phyloP scores from a whole-genome alignment of 805 yeast species.

The Metschnikowia gelsemii region DNA sequence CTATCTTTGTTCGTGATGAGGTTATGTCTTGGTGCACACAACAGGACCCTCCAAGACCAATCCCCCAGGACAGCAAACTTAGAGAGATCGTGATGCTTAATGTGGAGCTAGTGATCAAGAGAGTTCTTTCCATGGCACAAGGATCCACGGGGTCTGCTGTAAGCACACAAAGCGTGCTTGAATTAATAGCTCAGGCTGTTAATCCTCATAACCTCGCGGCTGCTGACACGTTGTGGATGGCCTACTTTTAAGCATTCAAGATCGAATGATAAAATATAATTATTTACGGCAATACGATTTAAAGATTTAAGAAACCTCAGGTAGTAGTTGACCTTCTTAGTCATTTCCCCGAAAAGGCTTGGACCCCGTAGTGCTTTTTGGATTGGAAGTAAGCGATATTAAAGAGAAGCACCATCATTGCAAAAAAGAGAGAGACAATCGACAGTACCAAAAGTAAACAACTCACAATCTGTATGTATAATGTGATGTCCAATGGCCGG shows the following conservation, averaged over 20 bases:
- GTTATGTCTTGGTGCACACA: slow-evolving; percentile 92
- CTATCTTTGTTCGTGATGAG: slow-evolving; percentile 95
- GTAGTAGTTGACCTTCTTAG: neutral
- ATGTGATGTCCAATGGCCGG: slow-evolving; percentile 29
- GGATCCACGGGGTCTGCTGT: slow-evolving; percentile 63
- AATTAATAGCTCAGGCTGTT: slow-evolving; percentile 89
- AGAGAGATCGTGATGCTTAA: slow-evolving; percentile 85
- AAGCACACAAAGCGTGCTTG: slow-evolving; percentile 86
- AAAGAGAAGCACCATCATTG: slow-evolving; percentile 12
- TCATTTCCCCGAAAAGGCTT: neutral
- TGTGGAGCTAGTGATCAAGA: slow-evolving; percentile 78
- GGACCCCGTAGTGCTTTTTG: neutral
- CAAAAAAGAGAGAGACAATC: slow-evolving; percentile 19
- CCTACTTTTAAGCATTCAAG: slow-evolving; percentile 58
- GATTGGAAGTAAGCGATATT: slow-evolving; percentile 8
- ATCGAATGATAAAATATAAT: neutral
- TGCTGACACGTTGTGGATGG: slow-evolving; percentile 93
- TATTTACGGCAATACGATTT: neutral
- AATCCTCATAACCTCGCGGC: slow-evolving; percentile 91
- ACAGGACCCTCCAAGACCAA: slow-evolving; percentile 66
- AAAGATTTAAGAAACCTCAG: neutral
- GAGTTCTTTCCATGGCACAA: slow-evolving; percentile 70
- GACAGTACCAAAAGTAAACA: slow-evolving; percentile 14
- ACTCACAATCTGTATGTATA: slow-evolving; percentile 27
- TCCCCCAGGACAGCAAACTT: slow-evolving; percentile 79